Base-by-base conservation (phyloP, 2,329 filamentous ascomycete genomes). In the Ambrosiella xylebori region DNA sequence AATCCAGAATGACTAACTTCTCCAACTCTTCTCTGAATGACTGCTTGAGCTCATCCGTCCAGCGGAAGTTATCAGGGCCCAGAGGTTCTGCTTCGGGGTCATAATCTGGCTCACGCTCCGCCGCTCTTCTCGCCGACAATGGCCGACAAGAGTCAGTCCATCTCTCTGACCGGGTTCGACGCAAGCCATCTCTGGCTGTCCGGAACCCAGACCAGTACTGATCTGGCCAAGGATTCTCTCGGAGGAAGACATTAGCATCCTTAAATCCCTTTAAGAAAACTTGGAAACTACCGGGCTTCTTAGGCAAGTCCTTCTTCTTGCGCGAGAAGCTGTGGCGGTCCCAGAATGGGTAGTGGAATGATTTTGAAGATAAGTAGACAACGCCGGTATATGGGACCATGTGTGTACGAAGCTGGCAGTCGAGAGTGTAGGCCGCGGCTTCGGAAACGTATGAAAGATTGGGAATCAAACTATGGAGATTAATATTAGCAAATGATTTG, bases 301-400 rank as follows among this genome's bases (percentile, higher is more conserved):
- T 78, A 0, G 93, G 93, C 1, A 97, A 76, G 1, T 85, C 76
- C 70, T 88, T 95, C 70, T 86, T 87, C 68, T 89, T 93, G 66
- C 88, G 81, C 67, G 93, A 89, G 66, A 86, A 93, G 65, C 84
- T 88, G 65, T 90, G 80, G 17, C 91, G 82, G 66, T 95, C 90
- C 90, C 90, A 98, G 69, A 93, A 97, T 60, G 95, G 93, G 67
- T 98, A 98, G 70, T 94, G 90, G 69, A 98, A 98, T 1, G 90
- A 94, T 69, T 95, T 97, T 15, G 93, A 97, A 5, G 91, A 94
- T 35, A 98, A 76, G 66, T 85, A 86, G 39, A 97, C 89, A 45
- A 98, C 88, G 65, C 95, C 93, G 47, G 93, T 98, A 65, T 96
- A 97, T 0, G 93, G 93, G 4, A 98, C 94, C 64, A 98, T 77